These are phyloP conservation scores for Cladosporium sp. DNA, from an alignment of 2,329 filamentous ascomycete genomes.

Conservation along the genomic window DNA sequence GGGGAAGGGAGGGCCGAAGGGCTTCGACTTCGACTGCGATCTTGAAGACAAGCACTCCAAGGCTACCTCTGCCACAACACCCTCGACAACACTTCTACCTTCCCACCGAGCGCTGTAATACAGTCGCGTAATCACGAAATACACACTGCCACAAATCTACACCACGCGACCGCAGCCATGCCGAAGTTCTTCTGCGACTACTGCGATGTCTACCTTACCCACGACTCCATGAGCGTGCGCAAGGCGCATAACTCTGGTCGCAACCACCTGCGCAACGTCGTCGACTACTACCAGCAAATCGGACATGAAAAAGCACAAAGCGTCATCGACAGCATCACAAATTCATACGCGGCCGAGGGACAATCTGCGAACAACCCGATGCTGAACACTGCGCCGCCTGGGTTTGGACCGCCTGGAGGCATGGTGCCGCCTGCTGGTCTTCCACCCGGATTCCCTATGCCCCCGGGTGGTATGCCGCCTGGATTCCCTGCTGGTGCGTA, in stretches of 20 bases:
- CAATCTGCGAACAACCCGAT: conserved; percentile 84
- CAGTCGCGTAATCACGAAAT: not conserved
- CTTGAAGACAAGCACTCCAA: not conserved
- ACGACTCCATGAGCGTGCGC: conserved; percentile 99
- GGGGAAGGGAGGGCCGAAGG: not conserved
- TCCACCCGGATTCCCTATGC: conserved; percentile 25
- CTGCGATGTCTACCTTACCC: conserved; percentile 99
- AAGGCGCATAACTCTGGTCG: conserved; percentile 97
- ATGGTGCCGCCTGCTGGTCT: conserved; percentile 39
- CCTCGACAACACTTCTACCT: not conserved
- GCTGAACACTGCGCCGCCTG: conserved; percentile 48
- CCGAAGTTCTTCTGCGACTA: conserved; percentile 68
- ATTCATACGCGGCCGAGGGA: conserved; percentile 90
- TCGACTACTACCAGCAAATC: conserved; percentile 99
- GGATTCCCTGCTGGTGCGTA: conserved; percentile 19
- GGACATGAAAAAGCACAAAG: conserved; percentile 98
- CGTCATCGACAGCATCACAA: conserved; percentile 97
- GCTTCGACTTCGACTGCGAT: conserved; percentile 6
- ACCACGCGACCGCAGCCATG: conserved; percentile 26
- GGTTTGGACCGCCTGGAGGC: conserved; percentile 45
- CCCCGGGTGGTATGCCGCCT: conserved; percentile 15
- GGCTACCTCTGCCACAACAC: not conserved
- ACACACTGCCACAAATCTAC: not conserved
- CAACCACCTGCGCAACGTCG: conserved; percentile 95
- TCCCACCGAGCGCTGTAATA: not conserved